Evolutionary conservation across 1,284 basidiomycete genomes (phyloP), one percentile per base, ranked within the genome.

Genomic region (Trametes sp.): DNA sequence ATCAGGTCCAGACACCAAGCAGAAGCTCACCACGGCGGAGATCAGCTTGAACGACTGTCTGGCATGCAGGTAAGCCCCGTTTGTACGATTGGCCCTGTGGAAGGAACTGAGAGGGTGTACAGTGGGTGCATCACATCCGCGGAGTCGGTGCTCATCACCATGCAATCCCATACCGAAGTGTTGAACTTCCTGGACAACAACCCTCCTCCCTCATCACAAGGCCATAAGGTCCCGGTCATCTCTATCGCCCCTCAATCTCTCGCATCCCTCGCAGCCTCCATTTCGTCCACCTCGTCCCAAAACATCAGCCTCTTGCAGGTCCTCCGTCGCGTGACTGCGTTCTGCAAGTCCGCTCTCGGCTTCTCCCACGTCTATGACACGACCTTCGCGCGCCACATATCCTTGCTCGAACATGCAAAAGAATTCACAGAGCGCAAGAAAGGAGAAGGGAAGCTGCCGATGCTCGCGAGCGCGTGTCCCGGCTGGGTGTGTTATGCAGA

Each of bases 401-500:
- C 93, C 26, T 81, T 98, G 35, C 81, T 85, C 24, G 96, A 98
- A 73, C 94, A 95, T 66, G 81, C 87, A 6, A 80, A 80, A 29
- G 98, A 99, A 78, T 98, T 94, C 74, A 72, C 84, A 59, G 93
- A 96, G 73, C 85, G 95, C 28, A 83, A 79, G 70, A 62, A 54
- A 57, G 75, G 67, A 48, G 69, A 66, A 55, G 76, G 74, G 0
- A 76, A 71, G 53, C 58, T 98, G 33, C 97, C 98, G 0, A 95
- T 99, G 89, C 82, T 99, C 23, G 91, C 96, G 3, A 96, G 94
- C 68, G 95, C 97, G 13, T 99, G 98, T 79, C 98, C 98, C 0
- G 98, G 98, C 26, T 99, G 98, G 98, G 92, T 99, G 59, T 99
- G 97, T 76, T 99, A 98, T 74, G 97, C 96, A 19, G 98, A 99